Evolutionary conservation across 805 yeast species (phyloP).

Genomic region (Myxozyma vanderwaltii): DNA sequence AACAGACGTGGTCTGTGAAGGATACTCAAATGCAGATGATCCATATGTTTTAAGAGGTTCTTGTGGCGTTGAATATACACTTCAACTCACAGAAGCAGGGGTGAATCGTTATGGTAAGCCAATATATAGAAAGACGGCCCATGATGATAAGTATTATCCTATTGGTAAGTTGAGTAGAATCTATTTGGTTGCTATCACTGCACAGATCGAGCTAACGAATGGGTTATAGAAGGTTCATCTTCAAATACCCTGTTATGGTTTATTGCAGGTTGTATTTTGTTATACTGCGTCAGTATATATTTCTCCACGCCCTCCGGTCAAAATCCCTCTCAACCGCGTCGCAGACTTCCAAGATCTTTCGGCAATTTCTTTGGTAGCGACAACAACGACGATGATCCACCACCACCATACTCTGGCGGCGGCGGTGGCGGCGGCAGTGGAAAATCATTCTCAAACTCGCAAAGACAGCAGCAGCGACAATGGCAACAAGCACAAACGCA

Average conservation of each 20-base stretch:
- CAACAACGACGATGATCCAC: slow-evolving; percentile 19
- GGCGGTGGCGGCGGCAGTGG: slow-evolving; percentile 10
- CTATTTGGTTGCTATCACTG: too few species aligned
- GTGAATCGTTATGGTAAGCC: slow-evolving; percentile 10
- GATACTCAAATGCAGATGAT: slow-evolving; percentile 26
- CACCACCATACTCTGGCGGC: slow-evolving; percentile 28
- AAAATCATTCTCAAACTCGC: slow-evolving; percentile 21
- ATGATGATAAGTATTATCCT: neutral
- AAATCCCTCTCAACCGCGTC: neutral
- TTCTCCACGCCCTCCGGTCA: neutral
- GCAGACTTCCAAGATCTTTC: neutral
- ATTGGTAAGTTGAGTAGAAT: neutral
- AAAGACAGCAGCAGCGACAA: slow-evolving; percentile 8
- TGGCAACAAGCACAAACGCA: slow-evolving; percentile 17
- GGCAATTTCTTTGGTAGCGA: slow-evolving; percentile 3
- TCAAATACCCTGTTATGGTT: neutral
- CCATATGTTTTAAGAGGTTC: slow-evolving; percentile 27
- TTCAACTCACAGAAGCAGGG: slow-evolving; percentile 27
- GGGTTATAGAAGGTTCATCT: neutral
- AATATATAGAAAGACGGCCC: neutral
- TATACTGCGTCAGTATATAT: neutral
- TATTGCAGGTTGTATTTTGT: neutral
- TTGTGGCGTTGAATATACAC: slow-evolving; percentile 27
- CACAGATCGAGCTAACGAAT: neutral
- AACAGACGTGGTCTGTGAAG: slow-evolving; percentile 32